Evolutionary conservation across 805 yeast species (phyloP).

Genomic region (Sugiyamaella boreocaroliniensis): DNA sequence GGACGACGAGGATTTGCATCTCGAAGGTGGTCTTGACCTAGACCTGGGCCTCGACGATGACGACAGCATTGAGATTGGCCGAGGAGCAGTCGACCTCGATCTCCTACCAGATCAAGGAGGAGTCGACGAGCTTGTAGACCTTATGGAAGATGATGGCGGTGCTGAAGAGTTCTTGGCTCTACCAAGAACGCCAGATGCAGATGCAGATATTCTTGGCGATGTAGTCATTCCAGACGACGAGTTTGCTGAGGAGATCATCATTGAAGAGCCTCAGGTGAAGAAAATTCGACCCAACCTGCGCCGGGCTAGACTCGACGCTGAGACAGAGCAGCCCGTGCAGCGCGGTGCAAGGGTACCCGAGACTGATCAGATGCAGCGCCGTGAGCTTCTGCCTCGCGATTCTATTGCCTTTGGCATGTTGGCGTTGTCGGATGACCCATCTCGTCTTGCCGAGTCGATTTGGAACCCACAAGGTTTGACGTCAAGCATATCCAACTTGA

Average conservation of each 20-base stretch:
- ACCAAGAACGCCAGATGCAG: conserved; percentile 6
- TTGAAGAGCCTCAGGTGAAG: background rate
- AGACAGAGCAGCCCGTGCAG: background rate
- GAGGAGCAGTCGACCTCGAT: conserved; percentile 6
- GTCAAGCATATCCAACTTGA: background rate
- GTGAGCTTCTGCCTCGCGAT: background rate
- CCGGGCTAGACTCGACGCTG: conserved; percentile 1
- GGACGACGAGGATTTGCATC: conserved; percentile 28
- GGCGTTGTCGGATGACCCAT: conserved; percentile 1
- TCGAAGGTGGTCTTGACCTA: conserved; percentile 43
- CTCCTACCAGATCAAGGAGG: background rate
- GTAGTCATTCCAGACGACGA: conserved; percentile 8
- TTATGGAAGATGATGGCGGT: conserved; percentile 1
- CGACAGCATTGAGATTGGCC: conserved; percentile 37
- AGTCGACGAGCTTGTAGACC: conserved; percentile 1
- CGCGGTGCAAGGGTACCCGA: background rate
- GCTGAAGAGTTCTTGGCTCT: background rate
- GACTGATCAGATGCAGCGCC: background rate
- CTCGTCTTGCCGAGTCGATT: background rate
- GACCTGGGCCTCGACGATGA: conserved; percentile 44
- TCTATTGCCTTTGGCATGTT: conserved; percentile 1
- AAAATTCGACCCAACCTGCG: background rate
- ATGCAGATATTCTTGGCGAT: conserved; percentile 10
- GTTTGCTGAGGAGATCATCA: background rate
- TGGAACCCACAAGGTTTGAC: conserved; percentile 8